phyloP scores from a whole-genome alignment of 2,329 filamentous ascomycete genomes.

The Hypoxylon sp. region DNA sequence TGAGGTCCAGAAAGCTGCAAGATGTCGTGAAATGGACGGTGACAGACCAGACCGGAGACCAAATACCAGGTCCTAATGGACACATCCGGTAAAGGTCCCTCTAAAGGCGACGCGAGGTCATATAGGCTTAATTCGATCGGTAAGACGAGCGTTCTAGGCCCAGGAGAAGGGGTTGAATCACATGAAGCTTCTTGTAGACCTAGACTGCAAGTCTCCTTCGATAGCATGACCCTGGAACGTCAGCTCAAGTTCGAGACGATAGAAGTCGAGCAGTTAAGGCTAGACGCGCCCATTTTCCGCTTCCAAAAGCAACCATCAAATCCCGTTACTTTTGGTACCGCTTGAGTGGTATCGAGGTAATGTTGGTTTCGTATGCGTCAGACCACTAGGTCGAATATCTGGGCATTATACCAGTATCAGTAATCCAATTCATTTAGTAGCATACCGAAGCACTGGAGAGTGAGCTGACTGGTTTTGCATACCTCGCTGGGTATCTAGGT shows the following conservation, averaged over 20 bases:
- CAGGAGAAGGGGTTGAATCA: slow-evolving; percentile 13
- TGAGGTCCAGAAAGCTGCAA: slow-evolving; percentile 6
- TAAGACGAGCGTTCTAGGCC: slow-evolving; percentile 27
- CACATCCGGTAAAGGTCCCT: slow-evolving; percentile 10
- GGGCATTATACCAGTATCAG: no score
- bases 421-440: no score
- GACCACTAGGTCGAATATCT: background rate
- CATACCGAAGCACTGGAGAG: no score
- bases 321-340: no score
- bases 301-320: background rate
- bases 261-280: no score
- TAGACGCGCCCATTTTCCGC: background rate
- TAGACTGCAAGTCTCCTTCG: background rate
- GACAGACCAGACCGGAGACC: slow-evolving; percentile 14
- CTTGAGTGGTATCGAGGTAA: no score
- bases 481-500: no score
- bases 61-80: slow-evolving; percentile 15
- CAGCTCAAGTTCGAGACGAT: background rate
- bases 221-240: slow-evolving; percentile 6
- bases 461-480: slow-evolving; percentile 2
- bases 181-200: slow-evolving; percentile 14
- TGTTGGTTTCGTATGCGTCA: slow-evolving; percentile 1
- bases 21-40: slow-evolving; percentile 1
- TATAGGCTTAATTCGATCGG: slow-evolving; percentile 31
- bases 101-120: slow-evolving; percentile 10